These are phyloP conservation scores for Rhizophagus clarus DNA, from an alignment of 192 early-diverging fungal genomes.

Conservation along the genomic window DNA sequence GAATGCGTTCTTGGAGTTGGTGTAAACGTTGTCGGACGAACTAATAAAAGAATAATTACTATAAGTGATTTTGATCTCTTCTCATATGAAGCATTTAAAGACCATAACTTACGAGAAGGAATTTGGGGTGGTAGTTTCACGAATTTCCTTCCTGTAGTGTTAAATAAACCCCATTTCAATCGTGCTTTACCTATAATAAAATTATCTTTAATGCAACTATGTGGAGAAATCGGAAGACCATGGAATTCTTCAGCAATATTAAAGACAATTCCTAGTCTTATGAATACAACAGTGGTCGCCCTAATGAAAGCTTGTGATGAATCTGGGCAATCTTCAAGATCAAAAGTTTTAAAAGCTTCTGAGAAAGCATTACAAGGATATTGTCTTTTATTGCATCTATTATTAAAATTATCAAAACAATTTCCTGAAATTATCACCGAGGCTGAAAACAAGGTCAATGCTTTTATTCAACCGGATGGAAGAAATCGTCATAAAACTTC, in stretches of 20 bases:
- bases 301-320: constrained; percentile 28
- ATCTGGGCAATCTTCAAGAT: not conserved
- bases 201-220: not conserved
- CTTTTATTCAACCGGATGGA: not conserved
- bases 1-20: constrained; percentile 7
- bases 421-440: not conserved
- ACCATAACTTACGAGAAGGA: not conserved
- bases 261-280: constrained; percentile 9
- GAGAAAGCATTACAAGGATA: constrained; percentile 25
- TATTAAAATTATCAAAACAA: not conserved
- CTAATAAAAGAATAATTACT: not conserved
- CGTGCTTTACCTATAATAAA: constrained; percentile 8
- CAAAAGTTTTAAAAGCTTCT: constrained; percentile 9
- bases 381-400: constrained; percentile 16
- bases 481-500: not conserved
- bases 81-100: constrained; percentile 1
- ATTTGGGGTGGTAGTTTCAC: constrained; percentile 9
- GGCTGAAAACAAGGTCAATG: not conserved
- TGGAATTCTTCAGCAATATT: not conserved
- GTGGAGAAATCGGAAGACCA: not conserved
- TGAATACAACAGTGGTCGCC: constrained; percentile 4
- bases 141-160: constrained; percentile 4
- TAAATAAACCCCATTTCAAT: not conserved
- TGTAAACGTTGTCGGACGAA: not conserved
- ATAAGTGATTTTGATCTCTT: constrained; percentile 1